Conservation (phyloP, 2,329 filamentous ascomycete species). For the Sporothrix brasiliensis region DNA sequence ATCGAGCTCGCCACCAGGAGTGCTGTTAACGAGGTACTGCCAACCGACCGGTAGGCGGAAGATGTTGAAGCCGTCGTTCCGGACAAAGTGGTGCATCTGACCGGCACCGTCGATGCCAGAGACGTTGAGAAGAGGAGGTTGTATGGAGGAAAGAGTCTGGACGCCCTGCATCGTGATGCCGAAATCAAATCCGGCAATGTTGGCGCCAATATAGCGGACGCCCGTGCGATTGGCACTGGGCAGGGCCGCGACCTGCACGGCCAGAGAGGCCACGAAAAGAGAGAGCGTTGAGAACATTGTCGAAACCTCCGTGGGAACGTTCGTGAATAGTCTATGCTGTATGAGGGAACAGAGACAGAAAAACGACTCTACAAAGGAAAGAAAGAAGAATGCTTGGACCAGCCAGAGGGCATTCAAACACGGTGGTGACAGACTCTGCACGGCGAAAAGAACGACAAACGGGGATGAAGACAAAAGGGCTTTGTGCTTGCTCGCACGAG, state of each 20-base stretch:
- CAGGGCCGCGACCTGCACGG: slow-evolving; percentile 17
- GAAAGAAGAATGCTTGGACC: slow-evolving; percentile 16
- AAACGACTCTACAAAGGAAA: not conserved
- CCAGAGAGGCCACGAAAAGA: not conserved
- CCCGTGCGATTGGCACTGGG: slow-evolving; percentile 24
- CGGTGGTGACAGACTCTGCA: slow-evolving; percentile 13
- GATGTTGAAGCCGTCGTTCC: slow-evolving; percentile 57
- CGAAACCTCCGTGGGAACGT: not conserved
- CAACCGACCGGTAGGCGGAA: slow-evolving; percentile 53
- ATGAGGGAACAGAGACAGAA: not conserved
- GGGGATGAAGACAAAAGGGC: not conserved
- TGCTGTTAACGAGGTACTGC: slow-evolving; percentile 55
- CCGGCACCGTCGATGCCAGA: slow-evolving; percentile 34
- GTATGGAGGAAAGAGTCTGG: not conserved
- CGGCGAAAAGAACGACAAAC: slow-evolving; percentile 19
- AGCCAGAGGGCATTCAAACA: slow-evolving; percentile 22
- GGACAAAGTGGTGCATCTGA: slow-evolving; percentile 60
- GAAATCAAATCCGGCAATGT: slow-evolving; percentile 53
- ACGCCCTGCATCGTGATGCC: slow-evolving; percentile 43
- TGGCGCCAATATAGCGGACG: slow-evolving; percentile 25
- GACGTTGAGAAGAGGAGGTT: not conserved
- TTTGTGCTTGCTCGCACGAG: not conserved
- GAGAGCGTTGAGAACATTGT: slow-evolving; percentile 20
- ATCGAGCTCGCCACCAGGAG: slow-evolving; percentile 51
- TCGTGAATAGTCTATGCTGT: not conserved